Evolutionary conservation across 2,329 filamentous ascomycete species (phyloP), one percentile per base, ranked within the genome.

Genomic region (Apiospora hydei): DNA sequence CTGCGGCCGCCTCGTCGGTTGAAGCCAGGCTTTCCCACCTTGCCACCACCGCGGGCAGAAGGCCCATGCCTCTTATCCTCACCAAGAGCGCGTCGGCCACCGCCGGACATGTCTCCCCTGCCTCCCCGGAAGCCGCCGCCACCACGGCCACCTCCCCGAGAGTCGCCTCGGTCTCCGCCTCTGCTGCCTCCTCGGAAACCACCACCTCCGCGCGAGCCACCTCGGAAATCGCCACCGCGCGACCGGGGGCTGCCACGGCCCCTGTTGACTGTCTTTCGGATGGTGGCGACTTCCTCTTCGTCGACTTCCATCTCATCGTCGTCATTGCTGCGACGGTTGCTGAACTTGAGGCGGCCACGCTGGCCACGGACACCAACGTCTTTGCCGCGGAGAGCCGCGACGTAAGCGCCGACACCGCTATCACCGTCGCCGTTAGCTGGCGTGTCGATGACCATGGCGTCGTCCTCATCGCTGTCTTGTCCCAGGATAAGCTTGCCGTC

Each of bases 401-500:
- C 90, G 79, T 93, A 93, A 30, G 92, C 92, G 73, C 88, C 88
- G 5, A 93, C 89, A 16, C 91, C 91, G 26, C 85, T 87, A 71
- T 84, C 84, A 70, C 82, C 83, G 41, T 82, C 83, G 30, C 80
- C 84, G 0, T 76, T 79, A 13, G 73, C 77, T 10, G 79, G 82
- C 30, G 84, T 84, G 26, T 95, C 92, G 77, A 94, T 83, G 44
- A 89, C 88, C 88, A 92, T 92, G 76, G 88, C 88, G 30, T 86
- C 85, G 72, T 84, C 85, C 67, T 85, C 85, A 16, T 84, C 85
- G 61, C 87, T 84, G 68, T 88, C 87, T 77, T 87, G 86, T 77
- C 91, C 92, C 70, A 97, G 87, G 75, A 97, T 88, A 57, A 97
- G 88, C 83, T 95, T 96, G 74, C 94, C 94, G 80, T 97, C 94